phyloP scores from a whole-genome alignment of 1,284 basidiomycete genomes.

The Leccinum fuscescens region DNA sequence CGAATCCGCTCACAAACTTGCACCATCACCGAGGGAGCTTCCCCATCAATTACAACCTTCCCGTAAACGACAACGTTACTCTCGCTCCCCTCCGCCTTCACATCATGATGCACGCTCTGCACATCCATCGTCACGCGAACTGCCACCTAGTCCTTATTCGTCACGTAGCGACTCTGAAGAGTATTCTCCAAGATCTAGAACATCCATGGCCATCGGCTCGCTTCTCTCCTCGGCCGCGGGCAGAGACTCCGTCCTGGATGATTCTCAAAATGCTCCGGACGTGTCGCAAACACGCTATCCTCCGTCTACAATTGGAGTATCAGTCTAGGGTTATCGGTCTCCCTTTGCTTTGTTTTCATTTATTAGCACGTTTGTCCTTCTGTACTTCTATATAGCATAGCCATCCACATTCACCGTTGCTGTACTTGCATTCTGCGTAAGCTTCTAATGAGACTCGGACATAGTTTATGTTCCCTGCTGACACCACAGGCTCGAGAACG shows the following conservation, averaged over 20 bases:
- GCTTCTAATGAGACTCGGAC: conserved; percentile 21
- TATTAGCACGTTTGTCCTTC: conserved; percentile 18
- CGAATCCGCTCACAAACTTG: conserved; percentile 12
- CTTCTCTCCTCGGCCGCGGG: conserved; percentile 31
- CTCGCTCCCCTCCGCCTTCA: conserved; percentile 32
- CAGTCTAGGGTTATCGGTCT: conserved; percentile 14
- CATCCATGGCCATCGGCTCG: conserved; percentile 35
- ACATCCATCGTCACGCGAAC: conserved; percentile 32
- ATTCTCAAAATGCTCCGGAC: conserved; percentile 25
- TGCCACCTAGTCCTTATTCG: conserved; percentile 36
- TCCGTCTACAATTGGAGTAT: conserved; percentile 23
- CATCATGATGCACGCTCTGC: conserved; percentile 26
- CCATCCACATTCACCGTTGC: conserved; percentile 21
- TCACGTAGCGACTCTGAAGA: conserved; percentile 37
- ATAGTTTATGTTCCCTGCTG: not conserved
- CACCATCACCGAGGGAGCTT: conserved; percentile 23
- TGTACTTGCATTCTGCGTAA: conserved; percentile 20
- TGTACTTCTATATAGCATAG: conserved; percentile 31
- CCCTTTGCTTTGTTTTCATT: conserved; percentile 13
- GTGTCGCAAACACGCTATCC: conserved; percentile 23
- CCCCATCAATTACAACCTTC: conserved; percentile 25
- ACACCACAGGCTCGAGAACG: not conserved
- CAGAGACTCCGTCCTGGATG: conserved; percentile 28
- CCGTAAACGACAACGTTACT: conserved; percentile 49
- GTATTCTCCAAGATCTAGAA: conserved; percentile 34